Base-by-base conservation (phyloP, 1,284 basidiomycete genomes). In the Puccinia hordei region DNA sequence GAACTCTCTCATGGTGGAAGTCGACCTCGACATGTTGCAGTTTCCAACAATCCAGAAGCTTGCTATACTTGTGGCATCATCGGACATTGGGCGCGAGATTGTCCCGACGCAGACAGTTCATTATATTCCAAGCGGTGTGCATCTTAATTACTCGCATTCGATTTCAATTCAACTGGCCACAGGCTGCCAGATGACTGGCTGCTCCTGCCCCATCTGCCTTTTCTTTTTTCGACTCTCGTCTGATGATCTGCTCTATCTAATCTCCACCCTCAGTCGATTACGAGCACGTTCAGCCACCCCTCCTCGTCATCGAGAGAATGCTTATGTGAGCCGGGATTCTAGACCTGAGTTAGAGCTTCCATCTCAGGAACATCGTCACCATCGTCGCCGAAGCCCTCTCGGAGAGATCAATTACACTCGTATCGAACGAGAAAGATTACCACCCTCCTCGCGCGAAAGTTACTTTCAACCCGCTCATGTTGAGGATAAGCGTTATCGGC, bases 41-140 rank as follows among this genome's bases (percentile, higher is more conserved):
- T 76, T 38, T 59, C 61, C 27, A 41, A 51, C 27, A 92, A 93
- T 81, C 91, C 92, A 38, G 92, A 92, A 13, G 91, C 92, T 73
- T 93, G 92, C 84, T 93, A 93, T 87, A 92, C 90, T 83, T 93
- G 92, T 81, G 92, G 91, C 27, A 88, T 91, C 83, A 88, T 89
- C 85, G 92, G 92, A 33, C 92, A 93, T 85, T 93, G 92, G 92
- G 92, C 92, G 49, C 91, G 92, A 92, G 92, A 82, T 53, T 89
- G 86, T 72, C 55, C 41, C 27, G 71, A 61, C 9, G n/a, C 63
- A 10, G 53, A 55, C 27, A 17, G 27, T n/a, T 53, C 44, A 49
- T 49, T 51, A 69, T 69, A 27, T 49, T 17, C 66, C 44, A 69
- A 69, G 46, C 66, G 66, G 66, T 69, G 66, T 69, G 66, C 66